These are phyloP conservation scores for Escovopsis sp. DNA, from an alignment of 2,329 filamentous ascomycete species.

Conservation along the genomic window DNA sequence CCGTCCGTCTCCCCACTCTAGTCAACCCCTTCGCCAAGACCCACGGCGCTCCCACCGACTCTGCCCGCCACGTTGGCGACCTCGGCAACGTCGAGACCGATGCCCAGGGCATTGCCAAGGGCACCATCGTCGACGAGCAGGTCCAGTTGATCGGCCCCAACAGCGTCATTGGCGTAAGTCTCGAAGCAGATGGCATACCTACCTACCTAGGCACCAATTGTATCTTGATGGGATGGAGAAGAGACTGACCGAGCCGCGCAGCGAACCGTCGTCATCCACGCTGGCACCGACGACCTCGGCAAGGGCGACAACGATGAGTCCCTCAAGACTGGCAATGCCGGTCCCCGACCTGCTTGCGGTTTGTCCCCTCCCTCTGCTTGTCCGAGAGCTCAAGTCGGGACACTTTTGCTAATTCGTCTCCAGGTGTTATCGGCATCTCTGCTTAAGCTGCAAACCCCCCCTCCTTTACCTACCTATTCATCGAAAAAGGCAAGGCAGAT, in stretches of 20 bases:
- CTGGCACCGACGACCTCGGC: constrained; percentile 91
- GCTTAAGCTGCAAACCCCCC: constrained; percentile 32
- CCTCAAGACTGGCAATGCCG: constrained; percentile 97
- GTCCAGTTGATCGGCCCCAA: constrained; percentile 94
- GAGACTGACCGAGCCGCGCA: constrained; percentile 20
- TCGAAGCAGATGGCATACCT: not conserved
- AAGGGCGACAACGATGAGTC: constrained; percentile 86
- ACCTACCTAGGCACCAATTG: not conserved
- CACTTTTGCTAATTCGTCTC: constrained; percentile 4
- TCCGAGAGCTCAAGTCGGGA: not conserved
- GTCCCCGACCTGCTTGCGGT: constrained; percentile 87
- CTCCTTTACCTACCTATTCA: not conserved
- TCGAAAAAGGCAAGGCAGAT: not conserved
- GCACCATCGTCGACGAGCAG: constrained; percentile 62
- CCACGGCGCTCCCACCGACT: constrained; percentile 76
- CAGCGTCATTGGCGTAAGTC: constrained; percentile 76
- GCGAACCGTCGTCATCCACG: constrained; percentile 92
- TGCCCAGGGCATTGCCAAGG: constrained; percentile 77
- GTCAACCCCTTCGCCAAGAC: constrained; percentile 93
- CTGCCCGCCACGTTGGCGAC: constrained; percentile 87
- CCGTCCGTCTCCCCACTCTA: constrained; percentile 20
- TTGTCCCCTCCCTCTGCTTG: constrained; percentile 20
- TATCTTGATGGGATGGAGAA: not conserved
- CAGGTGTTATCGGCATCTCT: constrained; percentile 81
- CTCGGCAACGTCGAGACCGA: constrained; percentile 96